A percentile compares a stretch with the other conserved stretches of the same genome.
Conservation (phyloP, 73 alveolate species). For the Stentor coeruleus region DNA sequence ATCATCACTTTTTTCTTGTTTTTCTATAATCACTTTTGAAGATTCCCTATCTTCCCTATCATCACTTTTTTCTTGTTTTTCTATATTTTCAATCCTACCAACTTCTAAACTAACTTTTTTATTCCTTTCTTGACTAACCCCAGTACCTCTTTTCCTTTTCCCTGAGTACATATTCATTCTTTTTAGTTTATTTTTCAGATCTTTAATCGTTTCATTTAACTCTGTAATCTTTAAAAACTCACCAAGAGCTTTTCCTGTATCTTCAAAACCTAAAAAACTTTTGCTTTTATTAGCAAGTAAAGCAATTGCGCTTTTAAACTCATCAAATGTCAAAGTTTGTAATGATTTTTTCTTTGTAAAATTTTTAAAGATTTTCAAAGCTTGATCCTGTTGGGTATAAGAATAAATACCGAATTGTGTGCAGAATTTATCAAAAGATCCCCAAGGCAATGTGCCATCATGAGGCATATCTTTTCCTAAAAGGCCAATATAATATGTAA, state of each 20-base stretch:
- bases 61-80: no score
- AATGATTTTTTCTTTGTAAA: not conserved
- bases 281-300: not conserved
- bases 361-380: not conserved
- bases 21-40: no score
- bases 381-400: not conserved
- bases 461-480: not conserved
- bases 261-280: not conserved
- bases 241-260: not conserved
- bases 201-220: not conserved
- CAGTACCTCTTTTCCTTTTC: no score
- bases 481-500: not conserved
- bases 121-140: no score
- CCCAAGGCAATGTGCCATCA: slow-evolving; percentile 15
- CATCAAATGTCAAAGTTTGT: not conserved
- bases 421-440: not conserved
- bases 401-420: not conserved
- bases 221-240: not conserved
- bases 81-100: no score
- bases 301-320: not conserved
- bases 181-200: slow-evolving; percentile 8
- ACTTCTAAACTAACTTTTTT: no score
- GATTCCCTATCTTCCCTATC: no score
- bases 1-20: no score
- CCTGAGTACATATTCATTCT: not conserved